Conservation (phyloP, 768 basidiomycete genomes). For the Clathrus columnatus region DNA sequence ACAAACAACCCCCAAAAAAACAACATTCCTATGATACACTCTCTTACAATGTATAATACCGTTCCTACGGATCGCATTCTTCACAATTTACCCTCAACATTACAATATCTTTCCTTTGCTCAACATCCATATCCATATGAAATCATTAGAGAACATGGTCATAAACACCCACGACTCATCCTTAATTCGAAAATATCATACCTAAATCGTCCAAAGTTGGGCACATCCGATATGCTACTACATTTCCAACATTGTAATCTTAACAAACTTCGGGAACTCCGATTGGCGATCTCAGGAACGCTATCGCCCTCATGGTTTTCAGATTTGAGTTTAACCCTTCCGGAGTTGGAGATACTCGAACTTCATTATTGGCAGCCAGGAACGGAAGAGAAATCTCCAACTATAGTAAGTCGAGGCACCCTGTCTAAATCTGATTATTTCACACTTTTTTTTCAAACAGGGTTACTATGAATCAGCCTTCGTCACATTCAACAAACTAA, state of each 20-base stretch:
- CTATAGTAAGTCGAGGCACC: not conserved
- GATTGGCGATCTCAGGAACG: not conserved
- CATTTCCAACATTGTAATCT: not conserved
- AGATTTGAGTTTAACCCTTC: not conserved
- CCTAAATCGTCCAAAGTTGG: not conserved
- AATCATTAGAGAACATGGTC: not conserved
- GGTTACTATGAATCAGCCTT: not conserved
- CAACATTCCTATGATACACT: not conserved
- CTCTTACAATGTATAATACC: not conserved
- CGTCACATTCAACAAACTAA: not conserved
- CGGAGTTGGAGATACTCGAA: not conserved
- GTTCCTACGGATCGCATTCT: not conserved
- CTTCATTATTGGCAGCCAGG: not conserved
- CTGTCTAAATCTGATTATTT: not conserved
- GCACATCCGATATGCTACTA: not conserved
- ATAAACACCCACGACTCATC: not conserved
- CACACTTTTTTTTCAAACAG: not conserved
- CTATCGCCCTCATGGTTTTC: not conserved
- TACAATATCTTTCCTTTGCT: not conserved
- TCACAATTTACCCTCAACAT: not conserved
- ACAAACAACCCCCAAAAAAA: not conserved
- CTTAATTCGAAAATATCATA: not conserved
- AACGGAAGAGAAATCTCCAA: not conserved
- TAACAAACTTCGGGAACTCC: not conserved
- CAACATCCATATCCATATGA: not conserved